phyloP scores from a whole-genome alignment of 2,329 filamentous ascomycete genomes.

The Hyphodiscus sp. region DNA sequence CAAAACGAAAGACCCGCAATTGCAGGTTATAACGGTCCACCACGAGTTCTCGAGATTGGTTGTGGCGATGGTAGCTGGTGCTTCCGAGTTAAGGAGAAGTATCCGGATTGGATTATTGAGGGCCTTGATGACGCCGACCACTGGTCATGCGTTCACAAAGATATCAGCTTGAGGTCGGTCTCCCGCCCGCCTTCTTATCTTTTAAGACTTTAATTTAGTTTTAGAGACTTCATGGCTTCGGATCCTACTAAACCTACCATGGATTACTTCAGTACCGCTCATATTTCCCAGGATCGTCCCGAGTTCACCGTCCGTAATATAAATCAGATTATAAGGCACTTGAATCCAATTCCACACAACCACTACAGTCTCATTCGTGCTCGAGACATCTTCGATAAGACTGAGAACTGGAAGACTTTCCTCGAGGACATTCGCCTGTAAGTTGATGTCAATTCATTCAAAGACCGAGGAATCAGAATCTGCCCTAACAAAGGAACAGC shows the following conservation, averaged over 20 bases:
- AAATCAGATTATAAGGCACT: conserved; percentile 20
- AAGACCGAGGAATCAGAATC: too few relatives aligned
- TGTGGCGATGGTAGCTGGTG: conserved; percentile 28
- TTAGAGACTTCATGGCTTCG: conserved; percentile 22
- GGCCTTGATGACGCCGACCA: conserved; percentile 27
- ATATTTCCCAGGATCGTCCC: conserved; percentile 14
- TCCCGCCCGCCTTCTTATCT: not conserved
- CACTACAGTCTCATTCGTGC: conserved; percentile 25
- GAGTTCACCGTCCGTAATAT: conserved; percentile 26
- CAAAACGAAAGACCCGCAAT: not conserved
- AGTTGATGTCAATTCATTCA: too few relatives aligned
- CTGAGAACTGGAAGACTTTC: conserved; percentile 26
- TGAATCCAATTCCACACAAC: conserved; percentile 22
- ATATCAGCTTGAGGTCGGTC: conserved; percentile 13
- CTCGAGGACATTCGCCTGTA: conserved; percentile 25
- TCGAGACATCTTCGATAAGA: conserved; percentile 25
- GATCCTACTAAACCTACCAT: not conserved
- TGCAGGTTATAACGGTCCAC: conserved; percentile 14
- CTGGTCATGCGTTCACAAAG: conserved; percentile 20
- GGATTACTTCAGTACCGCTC: conserved; percentile 22
- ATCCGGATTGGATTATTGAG: conserved; percentile 27
- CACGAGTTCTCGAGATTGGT: conserved; percentile 26
- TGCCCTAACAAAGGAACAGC: too few relatives aligned
- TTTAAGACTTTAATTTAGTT: not conserved
- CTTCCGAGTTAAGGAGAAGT: conserved; percentile 21